Percentiles rank a stretch among this genome's conserved stretches.
phyloP scores from a whole-genome alignment of 257 asterid genomes.

The Lithospermum erythrorhizon region DNA sequence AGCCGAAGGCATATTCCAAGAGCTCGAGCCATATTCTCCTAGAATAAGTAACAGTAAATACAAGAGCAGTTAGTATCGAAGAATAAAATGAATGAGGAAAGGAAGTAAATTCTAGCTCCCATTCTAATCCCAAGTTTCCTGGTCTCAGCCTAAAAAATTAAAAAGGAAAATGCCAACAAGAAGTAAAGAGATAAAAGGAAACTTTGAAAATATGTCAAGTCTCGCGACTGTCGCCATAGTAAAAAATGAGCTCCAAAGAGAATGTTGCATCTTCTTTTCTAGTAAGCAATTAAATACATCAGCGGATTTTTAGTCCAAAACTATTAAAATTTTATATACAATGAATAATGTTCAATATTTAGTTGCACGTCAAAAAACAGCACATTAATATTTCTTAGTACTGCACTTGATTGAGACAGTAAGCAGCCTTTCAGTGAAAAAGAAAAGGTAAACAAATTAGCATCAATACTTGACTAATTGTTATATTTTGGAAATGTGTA shows the following conservation, averaged over 20 bases:
- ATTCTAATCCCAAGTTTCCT: neutral
- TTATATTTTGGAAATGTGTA: neutral
- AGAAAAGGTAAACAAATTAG: neutral
- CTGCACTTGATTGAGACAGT: neutral
- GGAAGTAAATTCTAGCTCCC: conserved; percentile 4
- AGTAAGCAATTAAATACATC: neutral
- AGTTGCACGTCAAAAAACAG: neutral
- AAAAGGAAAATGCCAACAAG: no score
- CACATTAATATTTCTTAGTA: no score
- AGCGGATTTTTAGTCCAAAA: neutral
- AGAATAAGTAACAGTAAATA: conserved; percentile 27
- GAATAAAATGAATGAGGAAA: neutral
- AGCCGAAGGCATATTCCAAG: conserved; percentile 94
- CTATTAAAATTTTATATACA: no score
- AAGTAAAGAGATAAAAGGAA: neutral
- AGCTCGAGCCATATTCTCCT: conserved; percentile 81
- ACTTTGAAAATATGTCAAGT: neutral
- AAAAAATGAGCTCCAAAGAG: neutral
- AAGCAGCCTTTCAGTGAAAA: neutral
- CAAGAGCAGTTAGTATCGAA: conserved; percentile 10
- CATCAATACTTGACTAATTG: neutral
- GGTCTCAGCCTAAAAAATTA: neutral
- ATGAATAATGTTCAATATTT: no score
- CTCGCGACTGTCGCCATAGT: neutral
- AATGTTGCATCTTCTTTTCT: neutral